Evolutionary conservation across 169 alveolate genomes (phyloP).

Genomic region (Plasmodium cynomolgi): DNA sequence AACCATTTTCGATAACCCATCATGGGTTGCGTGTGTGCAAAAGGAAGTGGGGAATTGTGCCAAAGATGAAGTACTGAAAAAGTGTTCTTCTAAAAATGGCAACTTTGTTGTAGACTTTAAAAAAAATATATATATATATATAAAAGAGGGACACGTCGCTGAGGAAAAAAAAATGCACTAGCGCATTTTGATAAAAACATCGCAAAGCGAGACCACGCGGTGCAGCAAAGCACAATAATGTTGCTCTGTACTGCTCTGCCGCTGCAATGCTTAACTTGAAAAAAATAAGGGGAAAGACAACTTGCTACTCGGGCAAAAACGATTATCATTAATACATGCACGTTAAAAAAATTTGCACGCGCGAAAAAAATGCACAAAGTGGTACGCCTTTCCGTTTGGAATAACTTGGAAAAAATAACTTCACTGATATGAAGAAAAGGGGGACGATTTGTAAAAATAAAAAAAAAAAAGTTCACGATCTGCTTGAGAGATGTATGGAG

Average conservation of each 20-base stretch:
- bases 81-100: constrained; percentile 1
- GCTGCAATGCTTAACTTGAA: neutral
- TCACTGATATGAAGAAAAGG: neutral
- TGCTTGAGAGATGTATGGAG: neutral
- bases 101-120: neutral
- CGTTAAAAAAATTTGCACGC: neutral
- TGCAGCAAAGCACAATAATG: neutral
- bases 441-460: neutral
- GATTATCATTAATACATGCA: neutral
- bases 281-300: constrained; percentile 6
- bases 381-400: neutral
- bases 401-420: constrained; percentile 11
- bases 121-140: neutral
- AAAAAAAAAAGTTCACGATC: neutral
- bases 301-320: neutral
- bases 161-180: constrained; percentile 37
- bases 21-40: neutral
- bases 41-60: neutral
- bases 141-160: neutral
- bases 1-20: neutral
- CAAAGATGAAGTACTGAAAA: constrained; percentile 3
- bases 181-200: constrained; percentile 22
- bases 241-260: neutral
- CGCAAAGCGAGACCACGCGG: neutral
- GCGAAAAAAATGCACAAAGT: neutral